Conservation (phyloP, 345 rosid genomes). For the Gynandropsis gynandra region DNA sequence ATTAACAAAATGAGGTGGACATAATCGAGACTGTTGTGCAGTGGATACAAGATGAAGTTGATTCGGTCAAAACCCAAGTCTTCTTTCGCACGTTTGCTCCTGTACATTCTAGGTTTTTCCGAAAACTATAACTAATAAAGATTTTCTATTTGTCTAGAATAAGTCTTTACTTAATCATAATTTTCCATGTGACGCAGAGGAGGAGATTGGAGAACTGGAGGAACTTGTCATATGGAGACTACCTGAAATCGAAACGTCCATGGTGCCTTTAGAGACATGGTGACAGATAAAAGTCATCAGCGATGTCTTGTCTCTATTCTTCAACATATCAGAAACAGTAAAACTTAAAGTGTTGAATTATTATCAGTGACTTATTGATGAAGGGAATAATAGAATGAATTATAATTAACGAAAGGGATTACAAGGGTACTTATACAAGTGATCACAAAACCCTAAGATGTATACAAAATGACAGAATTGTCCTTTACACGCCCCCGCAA, state of each 20-base stretch:
- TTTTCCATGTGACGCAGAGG: conserved; percentile 35
- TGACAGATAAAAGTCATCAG: conserved; percentile 26
- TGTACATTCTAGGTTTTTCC: conserved; percentile 66
- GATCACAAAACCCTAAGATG: too few species aligned
- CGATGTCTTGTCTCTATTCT: conserved; percentile 37
- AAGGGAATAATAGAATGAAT: too few species aligned
- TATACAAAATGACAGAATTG: too few species aligned
- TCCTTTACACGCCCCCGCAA: too few species aligned
- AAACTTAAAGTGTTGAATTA: conserved; percentile 49
- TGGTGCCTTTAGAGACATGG: conserved; percentile 31
- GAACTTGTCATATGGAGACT: conserved; percentile 56
- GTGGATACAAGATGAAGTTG: conserved; percentile 49
- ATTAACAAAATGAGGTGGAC: conserved; percentile 34
- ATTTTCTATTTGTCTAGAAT: neutral
- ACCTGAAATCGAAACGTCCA: conserved; percentile 42
- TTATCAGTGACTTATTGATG: too few species aligned
- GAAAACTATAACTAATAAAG: neutral
- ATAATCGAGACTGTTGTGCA: conserved; percentile 39
- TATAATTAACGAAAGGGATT: too few species aligned
- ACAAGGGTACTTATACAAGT: too few species aligned
- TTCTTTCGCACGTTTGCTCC: conserved; percentile 71
- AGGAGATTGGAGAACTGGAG: conserved; percentile 43
- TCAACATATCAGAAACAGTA: conserved; percentile 21
- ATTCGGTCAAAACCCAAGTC: conserved; percentile 49
- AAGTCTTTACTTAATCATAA: neutral